These are phyloP conservation scores for Kitagawia praeruptora DNA, from an alignment of 129 eudicot genomes.

Conservation along the genomic window DNA sequence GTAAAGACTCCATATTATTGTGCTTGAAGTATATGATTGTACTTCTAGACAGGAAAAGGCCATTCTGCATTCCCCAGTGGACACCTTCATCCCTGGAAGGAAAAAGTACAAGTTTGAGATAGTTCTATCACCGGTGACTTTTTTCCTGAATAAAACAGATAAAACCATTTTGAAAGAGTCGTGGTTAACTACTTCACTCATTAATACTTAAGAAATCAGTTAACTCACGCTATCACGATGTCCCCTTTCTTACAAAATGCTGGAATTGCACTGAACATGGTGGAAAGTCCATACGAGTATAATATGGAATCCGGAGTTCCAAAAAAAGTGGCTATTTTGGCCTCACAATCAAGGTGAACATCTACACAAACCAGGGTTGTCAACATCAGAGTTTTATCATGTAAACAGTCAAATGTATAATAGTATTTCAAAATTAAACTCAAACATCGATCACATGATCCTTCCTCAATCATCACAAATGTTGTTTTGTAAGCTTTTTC, in stretches of 20 bases:
- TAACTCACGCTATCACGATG: conserved; percentile 75
- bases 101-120: not conserved
- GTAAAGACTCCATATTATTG: conserved; percentile 75
- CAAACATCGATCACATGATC: conserved; percentile 2
- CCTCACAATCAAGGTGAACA: conserved; percentile 51
- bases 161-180: not conserved
- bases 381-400: conserved; percentile 9
- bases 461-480: not conserved
- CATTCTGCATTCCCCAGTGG: conserved; percentile 98
- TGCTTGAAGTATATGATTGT: conserved; percentile 89
- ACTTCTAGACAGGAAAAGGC: conserved; percentile 83
- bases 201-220: not conserved
- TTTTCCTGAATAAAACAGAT: not conserved
- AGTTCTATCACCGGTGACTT: not conserved
- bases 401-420: conserved; percentile 57
- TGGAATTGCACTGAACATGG: conserved; percentile 97
- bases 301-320: conserved; percentile 94
- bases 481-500: conserved; percentile 1
- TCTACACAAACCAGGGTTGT: not conserved
- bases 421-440: conserved; percentile 74
- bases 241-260: conserved; percentile 98
- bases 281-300: conserved; percentile 92
- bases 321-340: conserved; percentile 67
- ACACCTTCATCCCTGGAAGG: conserved; percentile 87
- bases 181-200: not conserved